These are phyloP conservation scores for Amaranthus tricolor DNA, from an alignment of 179 eudicot species.

Conservation along the genomic window DNA sequence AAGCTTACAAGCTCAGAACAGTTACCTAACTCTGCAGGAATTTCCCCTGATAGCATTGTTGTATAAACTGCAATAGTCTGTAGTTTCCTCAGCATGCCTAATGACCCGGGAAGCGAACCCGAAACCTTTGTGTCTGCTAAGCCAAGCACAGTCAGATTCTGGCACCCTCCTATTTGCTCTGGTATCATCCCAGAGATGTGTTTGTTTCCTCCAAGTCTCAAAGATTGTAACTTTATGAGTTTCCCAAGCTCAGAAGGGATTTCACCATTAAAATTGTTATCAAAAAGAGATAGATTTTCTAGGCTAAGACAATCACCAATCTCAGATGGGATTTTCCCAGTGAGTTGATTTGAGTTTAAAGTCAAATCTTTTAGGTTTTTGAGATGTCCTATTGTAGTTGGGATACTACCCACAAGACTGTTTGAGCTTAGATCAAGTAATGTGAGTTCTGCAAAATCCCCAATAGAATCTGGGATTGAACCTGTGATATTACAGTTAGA, in stretches of 20 bases:
- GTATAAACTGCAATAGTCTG: constrained; percentile 69
- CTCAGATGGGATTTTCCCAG: constrained; percentile 69
- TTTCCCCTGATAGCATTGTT: constrained; percentile 77
- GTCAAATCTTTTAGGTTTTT: constrained; percentile 49
- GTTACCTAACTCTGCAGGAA: constrained; percentile 73
- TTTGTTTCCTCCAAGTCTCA: constrained; percentile 79
- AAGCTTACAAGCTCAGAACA: constrained; percentile 69
- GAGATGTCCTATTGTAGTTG: constrained; percentile 58
- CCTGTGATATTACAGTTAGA: constrained; percentile 75
- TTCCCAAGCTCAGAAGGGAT: constrained; percentile 65
- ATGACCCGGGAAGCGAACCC: constrained; percentile 58
- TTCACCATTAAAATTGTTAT: constrained; percentile 65
- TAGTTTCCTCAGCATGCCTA: constrained; percentile 59
- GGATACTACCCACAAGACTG: constrained; percentile 59
- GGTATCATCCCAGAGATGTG: constrained; percentile 72
- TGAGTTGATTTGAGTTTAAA: constrained; percentile 67
- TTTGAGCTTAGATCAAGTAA: constrained; percentile 60
- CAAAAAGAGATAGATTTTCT: constrained; percentile 49
- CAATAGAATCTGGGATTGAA: constrained; percentile 56
- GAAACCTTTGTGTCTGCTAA: constrained; percentile 78
- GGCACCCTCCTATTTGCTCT: constrained; percentile 60
- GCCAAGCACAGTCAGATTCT: constrained; percentile 59
- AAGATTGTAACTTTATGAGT: constrained; percentile 40
- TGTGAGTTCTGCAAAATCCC: constrained; percentile 42
- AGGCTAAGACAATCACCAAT: constrained; percentile 53